phyloP scores from a whole-genome alignment of 2,329 filamentous ascomycete species.

The Aspergillus tamarii region DNA sequence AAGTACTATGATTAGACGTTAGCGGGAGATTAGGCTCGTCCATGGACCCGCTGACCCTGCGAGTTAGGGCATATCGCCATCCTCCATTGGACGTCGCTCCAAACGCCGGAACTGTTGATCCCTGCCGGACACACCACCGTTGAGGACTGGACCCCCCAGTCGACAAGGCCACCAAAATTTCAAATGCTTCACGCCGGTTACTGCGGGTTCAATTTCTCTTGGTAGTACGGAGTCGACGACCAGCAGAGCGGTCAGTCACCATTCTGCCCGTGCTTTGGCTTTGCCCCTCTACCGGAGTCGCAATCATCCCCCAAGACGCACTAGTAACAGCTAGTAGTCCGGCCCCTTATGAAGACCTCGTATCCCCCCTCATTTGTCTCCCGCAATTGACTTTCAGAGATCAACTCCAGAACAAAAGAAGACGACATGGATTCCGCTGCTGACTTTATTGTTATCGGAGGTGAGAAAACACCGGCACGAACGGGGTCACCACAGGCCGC shows the following conservation, averaged over 20 bases:
- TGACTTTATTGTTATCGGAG: slow-evolving; percentile 2
- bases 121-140: not conserved
- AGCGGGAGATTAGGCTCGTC: slow-evolving; percentile 1
- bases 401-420: not conserved
- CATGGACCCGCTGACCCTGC: not conserved
- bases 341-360: not conserved
- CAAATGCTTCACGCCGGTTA: not conserved
- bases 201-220: too few species aligned
- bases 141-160: not conserved
- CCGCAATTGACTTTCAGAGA: not conserved
- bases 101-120: slow-evolving; percentile 4
- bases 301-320: not conserved
- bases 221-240: not conserved
- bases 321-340: not conserved
- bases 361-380: not conserved
- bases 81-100: not conserved
- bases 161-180: not conserved
- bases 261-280: not conserved
- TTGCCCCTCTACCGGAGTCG: not conserved
- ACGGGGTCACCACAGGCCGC: too few species aligned
- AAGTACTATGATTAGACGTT: slow-evolving; percentile 2
- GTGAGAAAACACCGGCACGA: not conserved
- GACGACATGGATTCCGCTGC: not conserved
- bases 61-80: not conserved
- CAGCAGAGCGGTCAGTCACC: not conserved